Evolutionary conservation across 345 rosid species (phyloP), one percentile per base, ranked within the genome.

Genomic region (Geranium rotundifolium): DNA sequence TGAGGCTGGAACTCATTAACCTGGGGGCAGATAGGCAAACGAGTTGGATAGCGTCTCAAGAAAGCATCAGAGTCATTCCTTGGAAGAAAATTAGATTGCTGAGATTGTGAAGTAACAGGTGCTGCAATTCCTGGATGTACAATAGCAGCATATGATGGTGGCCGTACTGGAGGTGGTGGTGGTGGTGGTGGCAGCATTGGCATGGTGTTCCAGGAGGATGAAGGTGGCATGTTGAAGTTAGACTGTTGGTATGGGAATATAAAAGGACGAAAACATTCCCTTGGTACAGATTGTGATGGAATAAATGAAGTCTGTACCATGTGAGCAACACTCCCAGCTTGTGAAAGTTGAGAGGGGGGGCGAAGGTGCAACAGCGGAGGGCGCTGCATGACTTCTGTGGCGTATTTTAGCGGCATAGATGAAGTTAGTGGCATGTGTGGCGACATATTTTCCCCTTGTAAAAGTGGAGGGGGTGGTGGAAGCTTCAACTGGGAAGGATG

Each of bases 191-290:
- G 71, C 18, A 13, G 59, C 0, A 60, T 68, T 29, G 70, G 80
- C 69, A 72, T 41, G 50, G 77, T 56, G 18, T 67, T 55, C 78
- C 67, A 65, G 37, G 78, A 72, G 61, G 78, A 52, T 61, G 61
- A 59, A 19, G 66, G 67, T 17, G 74, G 72, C 56, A 57, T 58
- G 23, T 69, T 46, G 56, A 78, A 71, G 56, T 61, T 70, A 68
- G 76, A 64, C 16, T 56, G 70, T 46, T 69, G 77, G 69, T 63
- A 56, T 59, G 83, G 75, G 54, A 82, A 66, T 76, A 71, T 70
- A 60, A 72, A 64, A 3, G 80, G 56, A 61, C 72, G 75, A 71
- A 70, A 64, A 56, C 71, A 61, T 72, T 73, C 78, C 17, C 52
- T 64, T 56, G 74, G 57, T 49, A 64, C 62, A 56, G 76, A 61